Evolutionary conservation across 441 rosid genomes (phyloP).

Genomic region (Hura crepitans): DNA sequence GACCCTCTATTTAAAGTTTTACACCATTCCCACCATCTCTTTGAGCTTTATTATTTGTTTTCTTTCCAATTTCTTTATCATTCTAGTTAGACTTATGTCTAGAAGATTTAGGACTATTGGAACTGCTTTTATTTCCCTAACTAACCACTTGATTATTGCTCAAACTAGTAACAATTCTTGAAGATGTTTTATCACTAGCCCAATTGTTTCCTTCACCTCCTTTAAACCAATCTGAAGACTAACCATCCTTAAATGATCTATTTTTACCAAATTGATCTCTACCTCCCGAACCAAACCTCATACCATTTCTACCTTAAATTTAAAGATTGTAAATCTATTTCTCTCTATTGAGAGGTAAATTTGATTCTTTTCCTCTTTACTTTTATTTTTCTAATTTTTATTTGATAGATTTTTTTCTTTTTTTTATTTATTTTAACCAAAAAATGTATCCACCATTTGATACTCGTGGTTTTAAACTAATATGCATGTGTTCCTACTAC

Average conservation of each 20-base stretch:
- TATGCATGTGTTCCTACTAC: no score
- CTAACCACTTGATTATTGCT: slow-evolving; percentile 9
- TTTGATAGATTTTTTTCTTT: no score
- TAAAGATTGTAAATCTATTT: no score
- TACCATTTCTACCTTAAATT: no score
- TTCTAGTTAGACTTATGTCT: neutral
- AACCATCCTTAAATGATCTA: slow-evolving; percentile 37
- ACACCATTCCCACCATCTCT: slow-evolving; percentile 9
- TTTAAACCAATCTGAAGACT: slow-evolving; percentile 28
- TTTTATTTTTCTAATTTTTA: no score
- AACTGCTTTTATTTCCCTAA: slow-evolving; percentile 13
- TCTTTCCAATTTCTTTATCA: slow-evolving; percentile 8
- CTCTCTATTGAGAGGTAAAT: no score
- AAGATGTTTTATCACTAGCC: slow-evolving; percentile 14
- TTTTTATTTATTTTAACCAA: no score
- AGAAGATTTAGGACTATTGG: slow-evolving; percentile 8
- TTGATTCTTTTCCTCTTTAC: no score
- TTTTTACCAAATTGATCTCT: slow-evolving; percentile 47
- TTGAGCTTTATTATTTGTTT: neutral
- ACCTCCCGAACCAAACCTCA: slow-evolving; percentile 44
- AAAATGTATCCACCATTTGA: no score
- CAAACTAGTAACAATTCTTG: slow-evolving; percentile 12
- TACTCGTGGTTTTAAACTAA: no score
- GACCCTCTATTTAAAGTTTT: slow-evolving; percentile 16
- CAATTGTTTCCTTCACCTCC: slow-evolving; percentile 27